These are phyloP conservation scores for Boletus sp. DNA, from an alignment of 768 basidiomycete species.

Conservation along the genomic window DNA sequence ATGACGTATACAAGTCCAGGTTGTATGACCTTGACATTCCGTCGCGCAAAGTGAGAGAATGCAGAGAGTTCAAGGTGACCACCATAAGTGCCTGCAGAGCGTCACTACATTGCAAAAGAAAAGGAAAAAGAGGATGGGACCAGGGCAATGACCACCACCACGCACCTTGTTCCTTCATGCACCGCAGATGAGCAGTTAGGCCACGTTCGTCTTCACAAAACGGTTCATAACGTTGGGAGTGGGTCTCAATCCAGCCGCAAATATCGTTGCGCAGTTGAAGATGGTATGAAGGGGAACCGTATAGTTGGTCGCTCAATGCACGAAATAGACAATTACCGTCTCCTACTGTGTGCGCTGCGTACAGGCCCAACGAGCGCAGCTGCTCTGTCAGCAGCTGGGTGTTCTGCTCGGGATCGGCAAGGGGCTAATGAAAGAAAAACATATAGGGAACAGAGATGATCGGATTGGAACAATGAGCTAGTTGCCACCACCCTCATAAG, in stretches of 20 bases:
- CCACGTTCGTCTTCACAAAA: slow-evolving; percentile 88
- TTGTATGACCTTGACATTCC: slow-evolving; percentile 89
- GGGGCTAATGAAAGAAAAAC: slow-evolving; percentile 30
- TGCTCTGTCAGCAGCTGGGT: slow-evolving; percentile 66
- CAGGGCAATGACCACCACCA: slow-evolving; percentile 2
- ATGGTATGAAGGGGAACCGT: slow-evolving; percentile 71
- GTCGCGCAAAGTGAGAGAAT: slow-evolving; percentile 74
- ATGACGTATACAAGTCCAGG: slow-evolving; percentile 90
- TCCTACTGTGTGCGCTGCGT: slow-evolving; percentile 82
- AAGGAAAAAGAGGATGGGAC: slow-evolving; percentile 8
- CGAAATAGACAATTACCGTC: slow-evolving; percentile 95
- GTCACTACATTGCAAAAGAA: slow-evolving; percentile 13
- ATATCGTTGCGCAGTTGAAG: slow-evolving; percentile 66
- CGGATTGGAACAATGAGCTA: slow-evolving; percentile 16
- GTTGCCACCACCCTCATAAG: slow-evolving; percentile 15
- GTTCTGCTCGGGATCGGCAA: slow-evolving; percentile 60
- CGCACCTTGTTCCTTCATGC: slow-evolving; percentile 78
- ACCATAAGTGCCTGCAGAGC: slow-evolving; percentile 71
- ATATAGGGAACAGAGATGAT: slow-evolving; percentile 6
- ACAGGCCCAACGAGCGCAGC: slow-evolving; percentile 74
- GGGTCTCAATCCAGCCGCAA: slow-evolving; percentile 74
- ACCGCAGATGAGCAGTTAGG: slow-evolving; percentile 63
- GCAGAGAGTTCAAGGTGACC: slow-evolving; percentile 93
- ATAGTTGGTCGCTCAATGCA: slow-evolving; percentile 83
- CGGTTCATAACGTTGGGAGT: slow-evolving; percentile 72